These are phyloP conservation scores for Aspergillus diversus DNA, from an alignment of 495 filamentous ascomycete genomes.

Conservation along the genomic window DNA sequence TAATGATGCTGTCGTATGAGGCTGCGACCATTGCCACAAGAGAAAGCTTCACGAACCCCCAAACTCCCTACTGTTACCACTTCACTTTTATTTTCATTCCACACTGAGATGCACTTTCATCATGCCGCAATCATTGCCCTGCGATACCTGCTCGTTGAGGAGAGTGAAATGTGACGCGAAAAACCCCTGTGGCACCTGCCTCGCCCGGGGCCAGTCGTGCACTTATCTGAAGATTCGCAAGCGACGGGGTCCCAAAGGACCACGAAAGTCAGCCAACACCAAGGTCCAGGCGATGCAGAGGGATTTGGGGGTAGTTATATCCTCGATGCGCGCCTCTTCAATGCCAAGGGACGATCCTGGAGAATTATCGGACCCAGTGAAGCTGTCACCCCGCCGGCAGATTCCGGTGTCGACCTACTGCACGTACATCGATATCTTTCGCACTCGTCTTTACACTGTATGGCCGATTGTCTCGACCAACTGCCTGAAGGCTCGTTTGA, in stretches of 20 bases:
- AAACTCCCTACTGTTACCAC: background rate
- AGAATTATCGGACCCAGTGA: background rate
- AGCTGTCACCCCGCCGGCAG: conserved; percentile 3
- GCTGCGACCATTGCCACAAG: background rate
- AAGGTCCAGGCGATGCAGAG: conserved; percentile 17
- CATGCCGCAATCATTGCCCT: conserved; percentile 18
- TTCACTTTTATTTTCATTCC: background rate
- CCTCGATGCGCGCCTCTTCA: conserved; percentile 9
- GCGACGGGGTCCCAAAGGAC: conserved; percentile 18
- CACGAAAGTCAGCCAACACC: conserved; percentile 10
- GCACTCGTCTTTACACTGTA: conserved; percentile 17
- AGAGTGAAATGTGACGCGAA: conserved; percentile 20
- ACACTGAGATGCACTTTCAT: background rate
- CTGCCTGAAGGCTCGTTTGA: conserved; percentile 7
- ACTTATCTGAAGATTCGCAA: conserved; percentile 20
- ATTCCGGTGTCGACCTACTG: conserved; percentile 18
- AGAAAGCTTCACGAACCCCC: background rate
- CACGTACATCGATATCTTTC: conserved; percentile 20
- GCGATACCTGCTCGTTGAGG: conserved; percentile 17
- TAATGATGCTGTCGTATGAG: background rate
- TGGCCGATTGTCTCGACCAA: conserved; percentile 21
- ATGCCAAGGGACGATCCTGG: background rate
- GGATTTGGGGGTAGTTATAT: conserved; percentile 13
- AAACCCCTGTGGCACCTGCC: conserved; percentile 19
- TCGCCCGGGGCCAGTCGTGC: conserved; percentile 15